Base-by-base conservation (phyloP, 108 stramenopile genomes). In the Mayamaea pseudoterrestris region DNA sequence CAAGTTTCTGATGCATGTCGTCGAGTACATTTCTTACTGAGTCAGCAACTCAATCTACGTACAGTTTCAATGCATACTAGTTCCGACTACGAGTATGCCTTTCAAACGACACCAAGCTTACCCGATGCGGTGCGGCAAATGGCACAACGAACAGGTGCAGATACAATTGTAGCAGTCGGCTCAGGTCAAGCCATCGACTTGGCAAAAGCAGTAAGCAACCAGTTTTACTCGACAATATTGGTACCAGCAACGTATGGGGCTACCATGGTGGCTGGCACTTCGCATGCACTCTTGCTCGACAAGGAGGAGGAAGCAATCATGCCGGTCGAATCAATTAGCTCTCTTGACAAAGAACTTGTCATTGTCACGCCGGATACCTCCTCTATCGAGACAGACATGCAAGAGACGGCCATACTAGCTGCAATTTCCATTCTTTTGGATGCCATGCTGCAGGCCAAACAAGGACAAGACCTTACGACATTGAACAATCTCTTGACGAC, bases 111-210 rank as follows among this genome's bases (percentile, higher is more conserved):
- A 3, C 14, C 36, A 14, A 44, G 57, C 36, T 14, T 61, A 22
- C 45, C 57, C 17, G 8, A 53, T n/a, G 40, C 29, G 12, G 21
- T 42, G 30, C n/a, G n/a, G 18, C 63, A 71, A 28, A 50, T 71
- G 63, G 39, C 59, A 34, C 35, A 37, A 30, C 54, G 70, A 12
- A 57, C 56, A 6, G 70, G 70, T 6, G 63, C 70, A 14, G 47
- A 59, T 1, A 50, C 57, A 20, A 56, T 83, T 3, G 68, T 79
- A 16, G 75, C 70, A 14, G 66, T 83, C 5, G 82, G 82, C 29
- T 65, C 66, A 0, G 82, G 82, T 26, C 60, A 73, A 3, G 82
- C 82, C 21, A 77, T 83, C 44, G 82, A 83, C 69, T 55, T 83
- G 55, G 77, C 75, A 35, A 83, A 83, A 52, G 23, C 53, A 59